Evolutionary conservation across 768 basidiomycete species (phyloP).

Genomic region (Termitomyces sp.): DNA sequence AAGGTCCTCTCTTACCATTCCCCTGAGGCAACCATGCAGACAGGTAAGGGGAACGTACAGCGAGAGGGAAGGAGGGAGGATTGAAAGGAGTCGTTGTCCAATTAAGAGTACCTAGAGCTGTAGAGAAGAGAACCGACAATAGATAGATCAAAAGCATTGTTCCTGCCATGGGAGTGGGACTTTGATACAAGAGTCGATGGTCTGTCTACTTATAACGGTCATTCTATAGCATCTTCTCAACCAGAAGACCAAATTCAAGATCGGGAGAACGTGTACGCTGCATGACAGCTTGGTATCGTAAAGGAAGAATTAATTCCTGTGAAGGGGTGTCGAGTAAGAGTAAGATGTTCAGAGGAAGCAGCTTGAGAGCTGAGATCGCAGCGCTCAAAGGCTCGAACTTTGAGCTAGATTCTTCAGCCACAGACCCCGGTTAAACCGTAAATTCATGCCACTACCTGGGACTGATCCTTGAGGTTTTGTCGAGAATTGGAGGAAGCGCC

Average conservation of each 20-base stretch:
- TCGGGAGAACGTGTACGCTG: not conserved
- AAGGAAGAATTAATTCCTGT: not conserved
- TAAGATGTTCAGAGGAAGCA: too few relatives aligned
- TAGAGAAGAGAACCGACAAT: constrained; percentile 6
- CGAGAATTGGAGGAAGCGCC: not conserved
- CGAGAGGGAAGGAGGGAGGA: constrained; percentile 57
- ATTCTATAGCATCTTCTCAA: not conserved
- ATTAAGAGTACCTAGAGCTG: constrained; percentile 21
- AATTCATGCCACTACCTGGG: not conserved
- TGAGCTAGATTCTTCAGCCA: not conserved
- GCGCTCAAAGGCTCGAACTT: too few relatives aligned
- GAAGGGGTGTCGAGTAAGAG: not conserved
- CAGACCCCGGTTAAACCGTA: not conserved
- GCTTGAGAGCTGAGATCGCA: too few relatives aligned
- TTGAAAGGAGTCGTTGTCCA: constrained; percentile 51
- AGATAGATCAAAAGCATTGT: not conserved
- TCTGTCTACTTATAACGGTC: not conserved
- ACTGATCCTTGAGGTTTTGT: not conserved
- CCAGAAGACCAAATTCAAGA: not conserved
- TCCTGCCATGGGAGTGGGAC: not conserved
- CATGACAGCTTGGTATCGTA: not conserved
- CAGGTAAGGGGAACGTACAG: constrained; percentile 60
- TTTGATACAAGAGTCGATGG: not conserved
- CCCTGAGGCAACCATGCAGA: constrained; percentile 62
- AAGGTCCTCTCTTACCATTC: constrained; percentile 24